These are phyloP conservation scores for Bolboschoenoplectus hybrid DNA, from an alignment of 202 grass and related monocot genomes.

Conservation along the genomic window DNA sequence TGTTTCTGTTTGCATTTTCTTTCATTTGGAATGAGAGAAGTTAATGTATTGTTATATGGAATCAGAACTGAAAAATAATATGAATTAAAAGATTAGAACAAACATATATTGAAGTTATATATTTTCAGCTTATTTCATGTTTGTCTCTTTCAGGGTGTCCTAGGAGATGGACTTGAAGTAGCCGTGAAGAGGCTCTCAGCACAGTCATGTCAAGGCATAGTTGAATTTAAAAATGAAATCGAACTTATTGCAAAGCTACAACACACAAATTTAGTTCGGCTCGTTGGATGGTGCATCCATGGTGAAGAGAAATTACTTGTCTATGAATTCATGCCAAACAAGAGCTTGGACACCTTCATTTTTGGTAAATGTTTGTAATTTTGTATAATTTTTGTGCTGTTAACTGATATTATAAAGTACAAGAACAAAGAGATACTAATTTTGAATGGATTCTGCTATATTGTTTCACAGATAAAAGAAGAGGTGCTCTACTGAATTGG, in stretches of 20 bases:
- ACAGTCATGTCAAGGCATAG: conserved; percentile 51
- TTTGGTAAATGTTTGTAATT: conserved; percentile 38
- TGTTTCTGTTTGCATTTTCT: not conserved
- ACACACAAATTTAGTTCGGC: conserved; percentile 50
- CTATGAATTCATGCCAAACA: conserved; percentile 53
- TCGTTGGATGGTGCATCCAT: conserved; percentile 54
- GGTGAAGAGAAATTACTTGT: conserved; percentile 62
- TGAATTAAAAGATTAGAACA: not conserved
- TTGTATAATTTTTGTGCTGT: not conserved
- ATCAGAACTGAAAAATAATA: not conserved
- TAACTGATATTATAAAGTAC: not conserved
- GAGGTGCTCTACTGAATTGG: conserved; percentile 47
- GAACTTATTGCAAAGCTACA: conserved; percentile 63
- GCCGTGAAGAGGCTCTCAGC: conserved; percentile 55
- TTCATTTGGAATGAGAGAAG: not conserved
- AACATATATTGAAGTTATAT: not conserved
- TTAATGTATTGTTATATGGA: not conserved
- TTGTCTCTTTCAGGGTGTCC: conserved; percentile 40
- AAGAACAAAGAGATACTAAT: not conserved
- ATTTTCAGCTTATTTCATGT: not conserved
- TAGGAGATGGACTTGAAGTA: conserved; percentile 41
- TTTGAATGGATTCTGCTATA: not conserved
- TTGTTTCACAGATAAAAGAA: conserved; percentile 48
- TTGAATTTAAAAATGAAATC: conserved; percentile 60
- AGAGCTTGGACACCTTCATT: conserved; percentile 52